Evolutionary conservation across 371 early-diverging fungal genomes (phyloP), one percentile per base, ranked within the genome.

Genomic region (Mortierella sp.): DNA sequence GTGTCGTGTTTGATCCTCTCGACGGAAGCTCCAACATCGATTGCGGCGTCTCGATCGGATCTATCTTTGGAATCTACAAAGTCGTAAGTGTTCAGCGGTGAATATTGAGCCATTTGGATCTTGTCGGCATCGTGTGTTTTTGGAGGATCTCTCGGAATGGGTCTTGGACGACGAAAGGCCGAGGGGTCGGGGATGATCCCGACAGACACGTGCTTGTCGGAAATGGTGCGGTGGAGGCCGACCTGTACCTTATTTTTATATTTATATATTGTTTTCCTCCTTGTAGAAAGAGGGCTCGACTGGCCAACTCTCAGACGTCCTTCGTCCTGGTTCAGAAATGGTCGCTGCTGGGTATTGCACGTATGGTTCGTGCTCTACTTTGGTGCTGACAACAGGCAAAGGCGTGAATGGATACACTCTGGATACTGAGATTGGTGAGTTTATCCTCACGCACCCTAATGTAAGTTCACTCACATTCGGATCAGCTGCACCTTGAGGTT

Each of bases 11-110:
- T 85, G 98, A 98, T 80, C 98, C 98, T 45, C 87, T 98, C 34
- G 98, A 98, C 80, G 98, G 98, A 52, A 90, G 90, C 64, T 94
- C 94, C 82, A 98, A 98, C 85, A 98, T 98, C 79, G 98, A 98
- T 77, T 95, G 96, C 72, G 98, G 97, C 84, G 97, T 98, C 41
- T 94, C 95, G 45, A 94, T 98, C 55, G 98, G 98, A 80, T 97
- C 98, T 29, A 98, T 98, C 79, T 98, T 98, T 85, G 98, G 98
- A 63, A 95, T 98, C 78, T 98, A 95, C 88, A 86, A 88, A 67
- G 88, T 95, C 68, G 94, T 94, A 84, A 80, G 89, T 84, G 13
- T 52, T 22, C 47, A 34, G n/a, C n/a, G n/a, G n/a, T n/a, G n/a
- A n/a, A n/a, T n/a, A n/a, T n/a, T n/a, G n/a, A n/a, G n/a, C n/a